These are phyloP conservation scores for Podila minutissima DNA, from an alignment of 192 early-diverging fungal species.

Conservation along the genomic window DNA sequence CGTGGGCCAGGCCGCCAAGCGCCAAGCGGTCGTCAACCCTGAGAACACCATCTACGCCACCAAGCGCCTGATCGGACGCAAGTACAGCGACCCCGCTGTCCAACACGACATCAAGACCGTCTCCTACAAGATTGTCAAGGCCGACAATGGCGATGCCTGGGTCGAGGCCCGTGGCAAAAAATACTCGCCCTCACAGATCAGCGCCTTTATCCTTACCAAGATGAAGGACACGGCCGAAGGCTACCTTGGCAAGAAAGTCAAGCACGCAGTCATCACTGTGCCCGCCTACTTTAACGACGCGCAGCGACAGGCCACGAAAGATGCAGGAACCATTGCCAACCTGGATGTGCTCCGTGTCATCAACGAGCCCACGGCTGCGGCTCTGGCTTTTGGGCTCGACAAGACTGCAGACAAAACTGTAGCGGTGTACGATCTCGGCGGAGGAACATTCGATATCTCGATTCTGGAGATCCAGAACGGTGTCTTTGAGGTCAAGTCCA, in stretches of 20 bases:
- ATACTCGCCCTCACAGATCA: conserved; percentile 97
- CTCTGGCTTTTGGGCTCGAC: conserved; percentile 91
- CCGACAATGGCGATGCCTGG: conserved; percentile 99
- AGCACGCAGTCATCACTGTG: conserved; percentile 96
- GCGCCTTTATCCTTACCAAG: conserved; percentile 97
- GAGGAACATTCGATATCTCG: conserved; percentile 99
- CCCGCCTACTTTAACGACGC: conserved; percentile 99
- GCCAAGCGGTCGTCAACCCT: conserved; percentile 98
- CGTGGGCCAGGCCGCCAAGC: conserved; percentile 96
- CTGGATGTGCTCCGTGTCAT: conserved; percentile 93
- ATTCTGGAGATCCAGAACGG: conserved; percentile 98
- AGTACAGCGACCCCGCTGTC: conserved; percentile 88
- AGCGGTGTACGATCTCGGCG: conserved; percentile 97
- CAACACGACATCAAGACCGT: conserved; percentile 91
- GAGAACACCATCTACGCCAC: conserved; percentile 98
- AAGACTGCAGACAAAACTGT: conserved; percentile 88
- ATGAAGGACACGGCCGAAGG: conserved; percentile 98
- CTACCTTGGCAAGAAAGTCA: conserved; percentile 81
- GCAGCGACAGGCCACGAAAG: conserved; percentile 97
- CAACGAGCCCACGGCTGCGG: conserved; percentile 96
- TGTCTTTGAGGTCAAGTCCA: conserved; percentile 99
- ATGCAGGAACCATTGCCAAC: conserved; percentile 91
- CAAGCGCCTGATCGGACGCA: conserved; percentile 97
- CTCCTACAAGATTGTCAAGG: conserved; percentile 94
- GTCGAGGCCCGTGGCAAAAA: conserved; percentile 93